A percentile compares a stretch with the other conserved stretches of the same genome.
Evolutionary conservation across 176 grass and related monocot genomes (phyloP).

Genomic region (Phoenix roebelenii): DNA sequence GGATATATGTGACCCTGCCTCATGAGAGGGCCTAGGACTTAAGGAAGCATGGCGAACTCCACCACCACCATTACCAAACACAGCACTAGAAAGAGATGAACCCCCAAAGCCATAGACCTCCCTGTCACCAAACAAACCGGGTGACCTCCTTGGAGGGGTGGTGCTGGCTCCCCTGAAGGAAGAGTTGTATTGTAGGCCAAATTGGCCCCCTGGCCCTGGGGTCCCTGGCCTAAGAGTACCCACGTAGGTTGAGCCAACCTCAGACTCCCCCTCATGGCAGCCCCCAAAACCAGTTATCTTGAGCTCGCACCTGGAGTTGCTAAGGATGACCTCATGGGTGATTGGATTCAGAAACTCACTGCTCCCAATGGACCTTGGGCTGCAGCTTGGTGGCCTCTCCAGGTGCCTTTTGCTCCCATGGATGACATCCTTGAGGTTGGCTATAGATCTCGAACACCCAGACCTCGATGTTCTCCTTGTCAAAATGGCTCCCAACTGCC

Average conservation of each 20-base stretch:
- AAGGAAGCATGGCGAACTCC: neutral
- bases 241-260: constrained; percentile 46
- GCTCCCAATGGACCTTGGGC: neutral
- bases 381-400: neutral
- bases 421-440: neutral
- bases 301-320: neutral
- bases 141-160: neutral
- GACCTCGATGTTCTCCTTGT: constrained; percentile 11
- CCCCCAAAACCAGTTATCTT: neutral
- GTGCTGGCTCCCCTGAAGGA: constrained; percentile 30
- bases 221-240: constrained; percentile 83
- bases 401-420: constrained; percentile 1
- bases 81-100: neutral
- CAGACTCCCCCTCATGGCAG: neutral
- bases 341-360: neutral
- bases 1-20: neutral
- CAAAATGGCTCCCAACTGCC: constrained; percentile 13
- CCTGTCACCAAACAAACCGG: neutral
- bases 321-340: constrained; percentile 41
- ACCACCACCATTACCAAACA: constrained; percentile 1
- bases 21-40: neutral
- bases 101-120: neutral
- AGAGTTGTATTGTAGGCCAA: constrained; percentile 37
- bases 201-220: constrained; percentile 59
- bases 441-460: constrained; percentile 25